These are phyloP conservation scores for Dothideomycetes sp. DNA, from an alignment of 2,329 filamentous ascomycete species.

Conservation along the genomic window DNA sequence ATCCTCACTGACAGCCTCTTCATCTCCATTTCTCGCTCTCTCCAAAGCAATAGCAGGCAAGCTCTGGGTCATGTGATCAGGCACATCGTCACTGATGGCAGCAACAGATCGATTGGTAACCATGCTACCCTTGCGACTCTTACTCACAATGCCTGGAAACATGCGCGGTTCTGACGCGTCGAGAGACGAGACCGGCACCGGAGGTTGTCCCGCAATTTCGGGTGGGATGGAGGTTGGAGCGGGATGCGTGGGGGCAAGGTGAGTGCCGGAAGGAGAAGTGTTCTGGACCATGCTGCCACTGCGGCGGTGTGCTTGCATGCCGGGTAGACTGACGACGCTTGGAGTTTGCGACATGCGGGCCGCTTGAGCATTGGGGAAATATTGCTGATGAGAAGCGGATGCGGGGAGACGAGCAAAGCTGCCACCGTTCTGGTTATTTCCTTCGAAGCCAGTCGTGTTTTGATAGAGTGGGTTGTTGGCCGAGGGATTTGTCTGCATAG, in stretches of 20 bases:
- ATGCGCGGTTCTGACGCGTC: conserved; percentile 51
- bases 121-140: conserved; percentile 29
- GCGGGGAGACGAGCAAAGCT: conserved; percentile 21
- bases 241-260: conserved; percentile 18
- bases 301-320: conserved; percentile 18
- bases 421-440: conserved; percentile 8
- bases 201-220: conserved; percentile 1
- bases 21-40: neutral
- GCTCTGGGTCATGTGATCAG: conserved; percentile 11
- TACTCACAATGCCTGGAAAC: conserved; percentile 59
- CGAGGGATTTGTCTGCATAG: conserved; percentile 33
- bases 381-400: conserved; percentile 23
- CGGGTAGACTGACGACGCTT: conserved; percentile 18
- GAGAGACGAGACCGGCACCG: conserved; percentile 13
- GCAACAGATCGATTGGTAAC: conserved; percentile 7
- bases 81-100: neutral
- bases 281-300: conserved; percentile 25
- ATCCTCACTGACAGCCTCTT: conserved; percentile 4
- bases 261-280: too few relatives aligned
- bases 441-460: conserved; percentile 16
- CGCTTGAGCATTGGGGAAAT: conserved; percentile 26
- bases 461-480: conserved; percentile 24
- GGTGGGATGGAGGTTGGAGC: conserved; percentile 11
- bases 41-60: conserved; percentile 9
- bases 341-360: conserved; percentile 28